A percentile compares a stretch with the other conserved stretches of the same genome.
phyloP scores from a whole-genome alignment of 768 basidiomycete species.

The Boletus huronensis region DNA sequence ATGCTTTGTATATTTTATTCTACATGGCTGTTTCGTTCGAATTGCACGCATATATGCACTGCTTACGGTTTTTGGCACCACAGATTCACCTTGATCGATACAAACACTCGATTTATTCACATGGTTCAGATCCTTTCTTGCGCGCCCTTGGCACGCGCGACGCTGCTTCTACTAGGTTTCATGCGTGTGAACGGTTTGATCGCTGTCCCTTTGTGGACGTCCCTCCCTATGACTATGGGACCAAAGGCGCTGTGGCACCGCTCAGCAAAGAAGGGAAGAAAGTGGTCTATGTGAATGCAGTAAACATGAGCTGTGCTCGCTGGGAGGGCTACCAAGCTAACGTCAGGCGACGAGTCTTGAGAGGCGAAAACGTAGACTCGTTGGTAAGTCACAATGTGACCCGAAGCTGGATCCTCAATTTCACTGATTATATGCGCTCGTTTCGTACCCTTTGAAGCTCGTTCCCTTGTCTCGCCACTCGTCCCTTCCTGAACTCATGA shows the following conservation, averaged over 20 bases:
- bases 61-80: constrained; percentile 1
- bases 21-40: not conserved
- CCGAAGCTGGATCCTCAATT: not conserved
- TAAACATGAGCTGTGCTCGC: constrained; percentile 57
- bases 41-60: constrained; percentile 4
- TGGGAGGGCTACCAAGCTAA: constrained; percentile 50
- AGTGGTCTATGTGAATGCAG: constrained; percentile 84
- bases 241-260: constrained; percentile 12
- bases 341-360: constrained; percentile 40
- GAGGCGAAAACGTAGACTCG: constrained; percentile 49
- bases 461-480: constrained; percentile 87
- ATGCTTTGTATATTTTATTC: not conserved
- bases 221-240: constrained; percentile 19
- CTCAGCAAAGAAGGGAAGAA: constrained; percentile 46
- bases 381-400: constrained; percentile 47
- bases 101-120: constrained; percentile 66
- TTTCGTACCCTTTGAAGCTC: constrained; percentile 42
- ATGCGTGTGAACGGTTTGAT: constrained; percentile 86
- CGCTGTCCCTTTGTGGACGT: constrained; percentile 64
- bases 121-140: constrained; percentile 58
- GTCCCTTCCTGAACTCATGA: constrained; percentile 77
- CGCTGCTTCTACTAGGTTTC: constrained; percentile 68
- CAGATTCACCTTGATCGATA: constrained; percentile 92
- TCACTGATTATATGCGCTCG: not conserved
- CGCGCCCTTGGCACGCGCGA: constrained; percentile 59